Percentiles rank a stretch among this genome's conserved stretches.
Conservation (phyloP, 2,329 filamentous ascomycete genomes). For the Phaeosphaeria sp. region DNA sequence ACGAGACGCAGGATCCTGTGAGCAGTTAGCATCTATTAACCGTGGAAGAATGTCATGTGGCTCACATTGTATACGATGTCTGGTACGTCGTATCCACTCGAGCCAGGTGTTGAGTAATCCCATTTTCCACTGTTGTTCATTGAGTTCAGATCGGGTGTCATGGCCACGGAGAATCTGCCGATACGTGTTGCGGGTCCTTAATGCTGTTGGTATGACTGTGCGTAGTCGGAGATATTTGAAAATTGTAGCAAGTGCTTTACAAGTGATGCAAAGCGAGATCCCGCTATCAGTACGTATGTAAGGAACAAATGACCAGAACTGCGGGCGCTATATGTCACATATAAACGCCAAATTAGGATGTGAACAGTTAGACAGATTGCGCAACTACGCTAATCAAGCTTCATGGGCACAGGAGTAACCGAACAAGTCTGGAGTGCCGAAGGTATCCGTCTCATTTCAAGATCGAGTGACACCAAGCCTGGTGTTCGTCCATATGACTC, state of each 20-base stretch:
- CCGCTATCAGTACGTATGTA: background rate
- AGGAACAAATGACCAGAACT: background rate
- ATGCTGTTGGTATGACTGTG: no score
- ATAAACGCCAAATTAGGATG: background rate
- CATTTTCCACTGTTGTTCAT: constrained; percentile 43
- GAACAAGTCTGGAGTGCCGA: background rate
- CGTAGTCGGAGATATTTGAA: no score
- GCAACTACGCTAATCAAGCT: background rate
- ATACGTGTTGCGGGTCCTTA: no score
- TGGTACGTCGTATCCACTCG: constrained; percentile 50
- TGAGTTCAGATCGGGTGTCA: constrained; percentile 54
- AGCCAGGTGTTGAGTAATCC: constrained; percentile 54
- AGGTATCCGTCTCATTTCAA: background rate
- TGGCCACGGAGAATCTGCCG: constrained; percentile 18
- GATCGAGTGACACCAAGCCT: background rate
- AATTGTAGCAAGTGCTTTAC: background rate
- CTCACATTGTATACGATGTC: constrained; percentile 46
- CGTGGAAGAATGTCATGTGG: background rate
- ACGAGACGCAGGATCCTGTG: constrained; percentile 19
- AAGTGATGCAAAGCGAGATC: background rate
- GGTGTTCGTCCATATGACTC: background rate
- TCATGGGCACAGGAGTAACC: background rate
- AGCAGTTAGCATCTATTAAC: background rate
- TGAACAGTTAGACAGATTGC: background rate
- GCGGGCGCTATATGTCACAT: background rate